Evolutionary conservation across 2,329 filamentous ascomycete species (phyloP).

Genomic region (Cladorrhinum sp.): DNA sequence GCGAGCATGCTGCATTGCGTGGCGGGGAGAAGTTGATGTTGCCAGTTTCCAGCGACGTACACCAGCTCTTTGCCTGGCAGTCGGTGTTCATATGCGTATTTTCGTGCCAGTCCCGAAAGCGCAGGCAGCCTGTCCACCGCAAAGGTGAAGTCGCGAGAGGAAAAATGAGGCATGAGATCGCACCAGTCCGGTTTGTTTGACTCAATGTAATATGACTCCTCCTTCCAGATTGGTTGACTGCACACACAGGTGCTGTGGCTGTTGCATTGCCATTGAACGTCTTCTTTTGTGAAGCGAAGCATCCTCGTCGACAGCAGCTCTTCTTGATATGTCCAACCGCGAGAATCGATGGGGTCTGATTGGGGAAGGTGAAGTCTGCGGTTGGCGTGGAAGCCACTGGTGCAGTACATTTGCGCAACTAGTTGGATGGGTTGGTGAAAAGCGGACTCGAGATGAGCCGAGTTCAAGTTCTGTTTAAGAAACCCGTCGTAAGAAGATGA

Average conservation of each 20-base stretch:
- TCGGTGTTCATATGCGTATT: neutral
- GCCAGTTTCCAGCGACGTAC: neutral
- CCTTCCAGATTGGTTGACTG: neutral
- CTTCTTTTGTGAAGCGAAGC: neutral
- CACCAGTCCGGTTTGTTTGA: neutral
- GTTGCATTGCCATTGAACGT: neutral
- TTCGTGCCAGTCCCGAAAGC: neutral
- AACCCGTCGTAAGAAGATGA: neutral
- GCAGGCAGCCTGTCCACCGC: neutral
- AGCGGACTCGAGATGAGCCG: neutral
- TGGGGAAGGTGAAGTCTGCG: neutral
- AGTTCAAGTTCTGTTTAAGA: neutral
- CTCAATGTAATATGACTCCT: neutral
- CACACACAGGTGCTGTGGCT: neutral
- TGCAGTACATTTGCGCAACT: neutral
- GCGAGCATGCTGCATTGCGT: slow-evolving; percentile 11
- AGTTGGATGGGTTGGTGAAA: neutral
- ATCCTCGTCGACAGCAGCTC: neutral
- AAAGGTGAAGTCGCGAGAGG: neutral
- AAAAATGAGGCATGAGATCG: neutral
- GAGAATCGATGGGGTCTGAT: neutral
- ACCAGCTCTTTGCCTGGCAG: neutral
- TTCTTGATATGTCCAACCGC: neutral
- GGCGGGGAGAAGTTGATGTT: neutral
- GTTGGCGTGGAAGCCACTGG: neutral